Percentiles rank a stretch among this genome's conserved stretches.
Conservation (phyloP, 2,329 filamentous ascomycete genomes). For the Aureobasidium melanogenum region DNA sequence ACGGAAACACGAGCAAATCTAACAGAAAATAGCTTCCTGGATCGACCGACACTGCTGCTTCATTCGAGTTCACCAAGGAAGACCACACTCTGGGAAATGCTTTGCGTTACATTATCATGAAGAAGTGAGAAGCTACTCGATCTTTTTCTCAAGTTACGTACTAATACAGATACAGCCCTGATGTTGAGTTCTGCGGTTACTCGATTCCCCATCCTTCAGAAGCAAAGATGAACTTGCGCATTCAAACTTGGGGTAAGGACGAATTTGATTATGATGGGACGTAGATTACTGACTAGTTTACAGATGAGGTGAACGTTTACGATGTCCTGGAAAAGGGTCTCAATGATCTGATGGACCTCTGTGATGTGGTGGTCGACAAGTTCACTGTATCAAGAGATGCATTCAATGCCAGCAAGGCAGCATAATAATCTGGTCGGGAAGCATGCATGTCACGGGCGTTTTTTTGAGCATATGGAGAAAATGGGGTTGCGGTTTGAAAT, state of each 20-base stretch:
- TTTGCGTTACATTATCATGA: slow-evolving; percentile 92
- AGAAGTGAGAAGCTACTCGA: slow-evolving; percentile 57
- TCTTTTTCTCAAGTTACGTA: neutral
- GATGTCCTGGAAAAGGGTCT: slow-evolving; percentile 87
- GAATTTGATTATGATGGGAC: neutral
- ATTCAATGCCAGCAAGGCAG: slow-evolving; percentile 39
- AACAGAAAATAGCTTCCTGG: slow-evolving; percentile 59
- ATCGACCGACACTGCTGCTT: slow-evolving; percentile 75
- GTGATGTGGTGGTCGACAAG: slow-evolving; percentile 87
- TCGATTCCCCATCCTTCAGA: slow-evolving; percentile 96
- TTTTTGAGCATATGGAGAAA: slow-evolving; percentile 11
- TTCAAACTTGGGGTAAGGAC: slow-evolving; percentile 84
- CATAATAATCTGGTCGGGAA: slow-evolving; percentile 17
- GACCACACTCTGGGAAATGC: slow-evolving; percentile 95
- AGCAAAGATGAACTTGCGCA: slow-evolving; percentile 90
- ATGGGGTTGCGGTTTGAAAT: slow-evolving; percentile 11
- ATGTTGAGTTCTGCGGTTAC: slow-evolving; percentile 97
- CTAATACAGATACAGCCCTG: slow-evolving; percentile 51
- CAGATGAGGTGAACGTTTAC: slow-evolving; percentile 71
- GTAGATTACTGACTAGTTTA: slow-evolving; percentile 11
- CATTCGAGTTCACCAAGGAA: slow-evolving; percentile 89
- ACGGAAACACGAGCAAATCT: neutral
- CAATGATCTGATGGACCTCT: slow-evolving; percentile 79
- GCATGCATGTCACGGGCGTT: slow-evolving; percentile 4
- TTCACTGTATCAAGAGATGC: slow-evolving; percentile 62